These are phyloP conservation scores for Vitis vinifera DNA, from an alignment of 164 flowering plant genomes.

Conservation along the genomic window ASM3070453v1 NC_081805.1:12789001-12789500, in stretches of 20 bases:
- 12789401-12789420: not conserved
- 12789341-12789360: not conserved
- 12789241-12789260: constrained; percentile 11
- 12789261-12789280: constrained; percentile 11
- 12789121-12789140: constrained; percentile 99
- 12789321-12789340: not conserved
- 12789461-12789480: not conserved
- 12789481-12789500: not conserved
- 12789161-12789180: constrained; percentile 31
- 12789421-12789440: not conserved
- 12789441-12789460: not conserved
- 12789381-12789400: not conserved
- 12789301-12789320: constrained; percentile 2
- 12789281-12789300: constrained; percentile 1
- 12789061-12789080: constrained; percentile 87
- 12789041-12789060: constrained; percentile 42
- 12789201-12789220: constrained; percentile 12
- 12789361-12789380: not conserved
- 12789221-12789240: constrained; percentile 17
- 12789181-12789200: constrained; percentile 11
- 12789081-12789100: constrained; percentile 98
- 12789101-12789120: constrained; percentile 91
- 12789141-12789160: constrained; percentile 29
- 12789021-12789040: constrained; percentile 58
- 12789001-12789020: constrained; percentile 52